These are phyloP conservation scores for Haplographium delicatum DNA, from an alignment of 495 filamentous ascomycete species.

Conservation along the genomic window DNA sequence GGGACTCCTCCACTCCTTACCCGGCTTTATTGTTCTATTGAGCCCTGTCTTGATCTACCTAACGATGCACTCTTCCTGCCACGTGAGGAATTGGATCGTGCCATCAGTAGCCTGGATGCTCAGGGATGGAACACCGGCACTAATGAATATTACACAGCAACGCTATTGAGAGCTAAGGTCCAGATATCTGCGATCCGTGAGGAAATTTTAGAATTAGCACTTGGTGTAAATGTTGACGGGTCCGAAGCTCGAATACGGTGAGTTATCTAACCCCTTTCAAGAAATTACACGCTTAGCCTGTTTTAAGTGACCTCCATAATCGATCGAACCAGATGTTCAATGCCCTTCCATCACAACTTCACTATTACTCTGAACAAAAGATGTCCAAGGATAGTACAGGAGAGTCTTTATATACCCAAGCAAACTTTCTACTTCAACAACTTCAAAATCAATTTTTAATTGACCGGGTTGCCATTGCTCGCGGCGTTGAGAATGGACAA, in stretches of 20 bases:
- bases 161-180: constrained; percentile 7
- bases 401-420: constrained; percentile 10
- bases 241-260: constrained; percentile 17
- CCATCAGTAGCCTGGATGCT: constrained; percentile 10
- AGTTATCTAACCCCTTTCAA: background rate
- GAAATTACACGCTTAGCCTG: background rate
- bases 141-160: constrained; percentile 1
- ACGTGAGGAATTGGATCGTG: constrained; percentile 5
- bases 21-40: constrained; percentile 16
- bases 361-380: constrained; percentile 12
- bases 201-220: constrained; percentile 23
- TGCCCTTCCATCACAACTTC: constrained; percentile 13
- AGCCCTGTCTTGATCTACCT: constrained; percentile 17
- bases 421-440: constrained; percentile 9
- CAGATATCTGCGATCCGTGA: constrained; percentile 15
- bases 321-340: constrained; percentile 4
- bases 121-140: constrained; percentile 14
- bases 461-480: constrained; percentile 20
- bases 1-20: constrained; percentile 20
- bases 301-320: constrained; percentile 17
- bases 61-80: constrained; percentile 9
- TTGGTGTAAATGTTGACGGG: constrained; percentile 14
- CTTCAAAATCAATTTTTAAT: constrained; percentile 21
- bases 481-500: constrained; percentile 14
- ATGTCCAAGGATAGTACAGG: constrained; percentile 13